Evolutionary conservation across 306 rosid genomes (phyloP).

Genomic region (Glycyrrhiza uralensis): DNA sequence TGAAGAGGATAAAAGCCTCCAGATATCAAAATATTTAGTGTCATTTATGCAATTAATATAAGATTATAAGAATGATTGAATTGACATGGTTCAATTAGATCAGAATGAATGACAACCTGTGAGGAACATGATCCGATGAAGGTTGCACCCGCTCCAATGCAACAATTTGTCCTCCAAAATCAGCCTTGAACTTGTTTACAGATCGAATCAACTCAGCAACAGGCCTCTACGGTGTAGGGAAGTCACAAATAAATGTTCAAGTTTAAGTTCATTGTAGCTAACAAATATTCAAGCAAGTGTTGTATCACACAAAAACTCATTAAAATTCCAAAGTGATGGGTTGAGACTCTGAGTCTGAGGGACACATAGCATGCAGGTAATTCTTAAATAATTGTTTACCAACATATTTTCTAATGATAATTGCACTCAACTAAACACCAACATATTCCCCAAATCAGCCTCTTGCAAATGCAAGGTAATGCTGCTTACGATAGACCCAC

Average conservation of each 20-base stretch:
- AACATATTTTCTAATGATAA: neutral
- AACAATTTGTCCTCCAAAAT: constrained; percentile 89
- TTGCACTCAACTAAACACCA: neutral
- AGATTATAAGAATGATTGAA: neutral
- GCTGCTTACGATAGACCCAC: neutral
- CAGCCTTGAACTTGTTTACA: constrained; percentile 85
- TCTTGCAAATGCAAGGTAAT: neutral
- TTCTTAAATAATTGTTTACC: neutral
- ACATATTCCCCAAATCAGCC: neutral
- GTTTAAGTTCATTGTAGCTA: neutral
- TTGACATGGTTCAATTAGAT: neutral
- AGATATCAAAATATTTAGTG: neutral
- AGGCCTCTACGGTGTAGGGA: constrained; percentile 55
- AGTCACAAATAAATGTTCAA: constrained; percentile 5
- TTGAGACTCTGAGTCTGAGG: neutral
- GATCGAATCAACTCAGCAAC: constrained; percentile 84
- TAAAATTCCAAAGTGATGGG: neutral
- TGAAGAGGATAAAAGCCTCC: neutral
- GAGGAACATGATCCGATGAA: constrained; percentile 95
- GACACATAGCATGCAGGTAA: neutral
- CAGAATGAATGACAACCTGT: constrained; percentile 50
- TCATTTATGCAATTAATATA: neutral
- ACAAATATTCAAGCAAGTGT: constrained; percentile 19
- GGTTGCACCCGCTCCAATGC: constrained; percentile 96
- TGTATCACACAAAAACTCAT: neutral